These are phyloP conservation scores for Panicum virgatum DNA, from an alignment of 202 grass and related monocot species.

Conservation along the genomic window DNA sequence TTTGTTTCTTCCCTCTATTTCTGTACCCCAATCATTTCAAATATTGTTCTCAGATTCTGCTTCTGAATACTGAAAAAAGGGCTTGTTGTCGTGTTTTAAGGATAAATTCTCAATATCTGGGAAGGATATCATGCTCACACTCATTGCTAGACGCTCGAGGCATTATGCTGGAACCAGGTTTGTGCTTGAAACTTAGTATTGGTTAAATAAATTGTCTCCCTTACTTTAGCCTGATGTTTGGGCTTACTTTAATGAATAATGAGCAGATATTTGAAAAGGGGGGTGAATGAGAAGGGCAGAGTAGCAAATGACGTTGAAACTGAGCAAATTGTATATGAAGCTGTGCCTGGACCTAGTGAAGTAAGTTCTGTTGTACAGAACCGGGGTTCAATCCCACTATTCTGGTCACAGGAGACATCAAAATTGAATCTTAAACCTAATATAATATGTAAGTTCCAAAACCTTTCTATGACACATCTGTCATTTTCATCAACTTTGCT, in stretches of 20 bases:
- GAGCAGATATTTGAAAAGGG: constrained; percentile 89
- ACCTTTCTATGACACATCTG: constrained; percentile 18
- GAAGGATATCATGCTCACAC: constrained; percentile 77
- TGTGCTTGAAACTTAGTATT: constrained; percentile 29
- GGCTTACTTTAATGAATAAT: constrained; percentile 32
- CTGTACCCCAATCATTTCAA: not conserved
- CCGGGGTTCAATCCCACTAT: constrained; percentile 92
- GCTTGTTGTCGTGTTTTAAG: constrained; percentile 44
- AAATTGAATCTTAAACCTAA: constrained; percentile 83
- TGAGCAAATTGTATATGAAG: constrained; percentile 96
- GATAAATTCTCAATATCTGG: constrained; percentile 74
- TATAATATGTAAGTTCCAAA: constrained; percentile 84
- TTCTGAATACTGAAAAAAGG: not conserved
- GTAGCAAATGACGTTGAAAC: constrained; percentile 98
- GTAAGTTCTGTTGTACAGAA: constrained; percentile 96
- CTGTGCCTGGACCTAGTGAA: constrained; percentile 58
- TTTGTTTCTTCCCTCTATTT: not conserved
- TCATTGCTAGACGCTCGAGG: constrained; percentile 86
- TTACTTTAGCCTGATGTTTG: not conserved
- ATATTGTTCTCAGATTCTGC: constrained; percentile 6
- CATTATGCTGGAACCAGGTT: constrained; percentile 96
- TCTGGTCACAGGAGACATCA: constrained; percentile 94
- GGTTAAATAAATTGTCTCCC: constrained; percentile 13
- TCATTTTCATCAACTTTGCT: not conserved
- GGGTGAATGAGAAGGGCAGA: constrained; percentile 87